These are phyloP conservation scores for Ascochyta koolunga DNA, from an alignment of 2,329 filamentous ascomycete genomes.

Conservation along the genomic window DNA sequence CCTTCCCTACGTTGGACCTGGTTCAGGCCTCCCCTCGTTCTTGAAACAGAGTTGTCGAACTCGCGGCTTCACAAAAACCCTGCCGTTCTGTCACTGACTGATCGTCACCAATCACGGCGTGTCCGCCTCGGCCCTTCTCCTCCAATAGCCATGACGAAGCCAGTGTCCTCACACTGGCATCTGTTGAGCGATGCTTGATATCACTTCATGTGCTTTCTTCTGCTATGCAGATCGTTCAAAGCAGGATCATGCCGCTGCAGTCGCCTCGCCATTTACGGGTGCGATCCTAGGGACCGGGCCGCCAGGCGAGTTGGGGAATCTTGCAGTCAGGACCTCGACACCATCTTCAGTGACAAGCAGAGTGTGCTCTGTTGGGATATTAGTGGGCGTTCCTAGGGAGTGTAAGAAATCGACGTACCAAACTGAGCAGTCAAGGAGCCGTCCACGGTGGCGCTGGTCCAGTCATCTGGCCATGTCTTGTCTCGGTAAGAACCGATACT, in stretches of 20 bases:
- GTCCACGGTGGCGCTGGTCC: slow-evolving; percentile 93
- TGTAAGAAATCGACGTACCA: slow-evolving; percentile 59
- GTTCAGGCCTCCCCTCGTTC: neutral
- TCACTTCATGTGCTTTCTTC: neutral
- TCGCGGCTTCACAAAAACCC: neutral
- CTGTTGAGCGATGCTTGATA: neutral
- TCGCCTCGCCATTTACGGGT: slow-evolving; percentile 33
- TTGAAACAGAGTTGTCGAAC: neutral
- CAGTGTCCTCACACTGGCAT: slow-evolving; percentile 4
- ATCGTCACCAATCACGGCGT: neutral
- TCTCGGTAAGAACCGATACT: slow-evolving; percentile 88
- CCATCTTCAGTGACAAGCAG: slow-evolving; percentile 82
- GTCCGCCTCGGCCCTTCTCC: neutral
- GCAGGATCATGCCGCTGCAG: slow-evolving; percentile 21
- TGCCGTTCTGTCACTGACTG: neutral
- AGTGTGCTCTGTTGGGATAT: slow-evolving; percentile 69
- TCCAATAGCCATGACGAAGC: neutral
- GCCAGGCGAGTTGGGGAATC: slow-evolving; percentile 74
- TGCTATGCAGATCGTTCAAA: neutral
- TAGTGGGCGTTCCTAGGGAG: neutral
- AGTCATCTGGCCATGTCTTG: slow-evolving; percentile 97
- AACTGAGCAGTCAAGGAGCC: slow-evolving; percentile 93
- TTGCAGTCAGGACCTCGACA: slow-evolving; percentile 80
- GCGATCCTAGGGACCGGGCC: slow-evolving; percentile 68
- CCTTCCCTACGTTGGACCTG: neutral